These are phyloP conservation scores for Candida lessepsii DNA, from an alignment of 805 yeast species.

Conservation along the genomic window DNA sequence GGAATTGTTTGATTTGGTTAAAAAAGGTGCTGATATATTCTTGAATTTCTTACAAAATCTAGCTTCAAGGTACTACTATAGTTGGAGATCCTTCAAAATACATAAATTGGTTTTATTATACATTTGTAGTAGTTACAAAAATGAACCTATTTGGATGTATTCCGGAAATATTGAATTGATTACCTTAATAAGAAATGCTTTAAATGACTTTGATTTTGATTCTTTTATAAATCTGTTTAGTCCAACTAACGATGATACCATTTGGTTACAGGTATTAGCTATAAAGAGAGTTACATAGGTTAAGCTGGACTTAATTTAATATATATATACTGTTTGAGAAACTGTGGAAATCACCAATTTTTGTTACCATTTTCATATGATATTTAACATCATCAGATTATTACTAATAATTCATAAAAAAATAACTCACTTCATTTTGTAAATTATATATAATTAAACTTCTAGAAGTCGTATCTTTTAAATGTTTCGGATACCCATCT, in stretches of 20 bases:
- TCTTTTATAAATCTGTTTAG: constrained; percentile 2
- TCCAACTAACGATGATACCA: constrained; percentile 5
- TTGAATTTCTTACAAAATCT: constrained; percentile 6
- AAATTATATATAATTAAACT: no score
- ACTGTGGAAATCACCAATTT: no score
- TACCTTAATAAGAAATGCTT: not conserved
- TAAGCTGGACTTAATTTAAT: not conserved
- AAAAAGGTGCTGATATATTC: constrained; percentile 2
- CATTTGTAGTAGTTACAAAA: not conserved
- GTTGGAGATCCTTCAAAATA: constrained; percentile 12
- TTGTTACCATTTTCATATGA: no score
- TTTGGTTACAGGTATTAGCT: constrained; percentile 11
- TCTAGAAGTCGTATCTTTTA: no score
- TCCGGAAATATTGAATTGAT: not conserved
- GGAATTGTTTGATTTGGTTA: not conserved
- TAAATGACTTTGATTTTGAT: constrained; percentile 9
- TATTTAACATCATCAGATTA: no score
- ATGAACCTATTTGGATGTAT: not conserved
- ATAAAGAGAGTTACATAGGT: constrained; percentile 1
- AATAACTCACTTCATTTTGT: no score
- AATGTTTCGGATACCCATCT: no score
- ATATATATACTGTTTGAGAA: not conserved
- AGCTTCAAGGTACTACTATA: constrained; percentile 7
- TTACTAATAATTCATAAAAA: no score
- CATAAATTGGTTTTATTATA: constrained; percentile 5